Evolutionary conservation across 2,329 filamentous ascomycete genomes (phyloP).

Genomic region (Thelonectria rubi): DNA sequence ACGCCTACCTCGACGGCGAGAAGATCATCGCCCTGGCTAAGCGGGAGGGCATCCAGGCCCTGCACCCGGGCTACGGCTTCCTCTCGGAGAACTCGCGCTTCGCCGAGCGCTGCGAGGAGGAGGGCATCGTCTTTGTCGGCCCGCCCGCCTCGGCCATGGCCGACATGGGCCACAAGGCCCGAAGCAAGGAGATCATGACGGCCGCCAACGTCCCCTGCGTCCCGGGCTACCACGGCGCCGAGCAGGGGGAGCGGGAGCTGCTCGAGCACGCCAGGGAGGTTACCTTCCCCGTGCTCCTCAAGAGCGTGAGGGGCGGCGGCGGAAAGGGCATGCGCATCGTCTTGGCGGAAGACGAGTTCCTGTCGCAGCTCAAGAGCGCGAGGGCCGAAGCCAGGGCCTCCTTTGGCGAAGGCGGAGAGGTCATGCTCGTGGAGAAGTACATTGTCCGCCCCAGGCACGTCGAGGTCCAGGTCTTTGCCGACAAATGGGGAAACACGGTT

Average conservation of each 20-base stretch:
- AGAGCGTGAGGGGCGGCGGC: conserved; percentile 82
- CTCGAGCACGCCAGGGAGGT: conserved; percentile 76
- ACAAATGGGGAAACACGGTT: conserved; percentile 79
- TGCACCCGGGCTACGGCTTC: conserved; percentile 97
- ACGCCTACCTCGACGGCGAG: conserved; percentile 92
- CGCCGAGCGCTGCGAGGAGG: conserved; percentile 85
- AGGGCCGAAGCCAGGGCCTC: conserved; percentile 79
- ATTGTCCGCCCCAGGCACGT: conserved; percentile 83
- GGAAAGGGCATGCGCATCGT: conserved; percentile 89
- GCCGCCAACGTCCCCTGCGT: conserved; percentile 95
- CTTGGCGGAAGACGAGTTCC: conserved; percentile 72
- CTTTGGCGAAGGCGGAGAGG: conserved; percentile 81
- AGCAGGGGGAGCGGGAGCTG: conserved; percentile 74
- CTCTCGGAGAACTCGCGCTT: conserved; percentile 94
- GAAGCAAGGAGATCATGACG: conserved; percentile 96
- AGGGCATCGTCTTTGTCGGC: conserved; percentile 93
- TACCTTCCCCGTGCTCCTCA: conserved; percentile 76
- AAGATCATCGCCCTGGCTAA: conserved; percentile 90
- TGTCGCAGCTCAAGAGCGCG: conserved; percentile 74
- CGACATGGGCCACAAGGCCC: conserved; percentile 93
- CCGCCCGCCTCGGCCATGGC: conserved; percentile 83
- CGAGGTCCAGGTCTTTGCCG: conserved; percentile 91
- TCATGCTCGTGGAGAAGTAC: conserved; percentile 86
- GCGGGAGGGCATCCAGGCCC: conserved; percentile 84
- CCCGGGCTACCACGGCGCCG: conserved; percentile 89